A percentile compares a stretch with the other conserved stretches of the same genome.
These are phyloP conservation scores for Penicillium sp. DNA, from an alignment of 2,329 filamentous ascomycete species.

Conservation along the genomic window DNA sequence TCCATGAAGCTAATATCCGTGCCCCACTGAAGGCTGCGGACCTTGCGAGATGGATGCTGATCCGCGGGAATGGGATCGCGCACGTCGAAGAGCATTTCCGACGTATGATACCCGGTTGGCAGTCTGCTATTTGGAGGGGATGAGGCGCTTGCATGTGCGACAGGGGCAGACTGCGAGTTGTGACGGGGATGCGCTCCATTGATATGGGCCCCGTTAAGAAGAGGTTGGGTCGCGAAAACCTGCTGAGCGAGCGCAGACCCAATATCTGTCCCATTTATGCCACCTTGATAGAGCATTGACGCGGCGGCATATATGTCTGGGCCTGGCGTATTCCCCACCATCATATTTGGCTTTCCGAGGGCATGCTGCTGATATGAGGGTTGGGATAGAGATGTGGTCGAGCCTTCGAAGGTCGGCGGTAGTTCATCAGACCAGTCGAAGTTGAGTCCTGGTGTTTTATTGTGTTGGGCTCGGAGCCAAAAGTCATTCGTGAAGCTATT, in stretches of 20 bases:
- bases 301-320: conserved; percentile 60
- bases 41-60: conserved; percentile 42
- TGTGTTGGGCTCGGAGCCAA: conserved; percentile 33
- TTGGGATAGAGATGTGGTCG: conserved; percentile 63
- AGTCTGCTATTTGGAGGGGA: conserved; percentile 22
- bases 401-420: conserved; percentile 66
- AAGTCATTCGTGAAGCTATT: conserved; percentile 41
- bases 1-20: conserved; percentile 66
- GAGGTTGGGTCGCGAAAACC: conserved; percentile 23
- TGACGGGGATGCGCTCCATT: conserved; percentile 8
- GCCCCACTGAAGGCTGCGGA: conserved; percentile 60
- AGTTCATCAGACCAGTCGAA: conserved; percentile 51
- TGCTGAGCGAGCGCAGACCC: conserved; percentile 32
- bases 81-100: conserved; percentile 40
- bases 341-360: conserved; percentile 26
- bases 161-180: conserved; percentile 16
- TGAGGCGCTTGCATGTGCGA: conserved; percentile 10
- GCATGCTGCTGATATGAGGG: conserved; percentile 39
- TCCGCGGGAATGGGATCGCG: conserved; percentile 35
- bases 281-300: conserved; percentile 48
- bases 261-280: conserved; percentile 31
- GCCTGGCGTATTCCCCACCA: conserved; percentile 28
- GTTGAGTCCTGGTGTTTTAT: conserved; percentile 29
- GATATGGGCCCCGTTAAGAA: conserved; percentile 21
- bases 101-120: conserved; percentile 36